Percentiles rank a stretch among this genome's conserved stretches.
Conservation (phyloP, 371 early-diverging fungal species). For the Fennellomyces sp. region DNA sequence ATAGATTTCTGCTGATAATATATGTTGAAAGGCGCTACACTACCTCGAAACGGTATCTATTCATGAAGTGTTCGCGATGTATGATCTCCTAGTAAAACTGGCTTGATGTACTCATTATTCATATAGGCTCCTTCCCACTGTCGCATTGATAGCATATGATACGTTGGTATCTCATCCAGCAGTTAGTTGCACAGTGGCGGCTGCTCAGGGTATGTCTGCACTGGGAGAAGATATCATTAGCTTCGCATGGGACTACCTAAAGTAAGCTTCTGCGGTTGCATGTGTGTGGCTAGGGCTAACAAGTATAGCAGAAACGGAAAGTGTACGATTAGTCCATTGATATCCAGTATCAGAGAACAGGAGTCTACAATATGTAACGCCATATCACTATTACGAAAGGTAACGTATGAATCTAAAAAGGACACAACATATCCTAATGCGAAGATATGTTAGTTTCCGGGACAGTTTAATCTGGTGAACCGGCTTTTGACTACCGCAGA, state of each 20-base stretch:
- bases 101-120: neutral
- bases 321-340: constrained; percentile 39
- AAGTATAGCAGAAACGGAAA: constrained; percentile 36
- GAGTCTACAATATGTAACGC: constrained; percentile 67
- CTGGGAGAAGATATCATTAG: constrained; percentile 48
- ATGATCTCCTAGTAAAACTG: constrained; percentile 13
- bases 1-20: neutral
- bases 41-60: constrained; percentile 74
- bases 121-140: constrained; percentile 67
- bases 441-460: constrained; percentile 57
- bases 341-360: constrained; percentile 54
- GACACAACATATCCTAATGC: neutral
- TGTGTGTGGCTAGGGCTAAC: neutral
- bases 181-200: constrained; percentile 42
- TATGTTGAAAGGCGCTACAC: constrained; percentile 55
- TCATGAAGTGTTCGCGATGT: constrained; percentile 70
- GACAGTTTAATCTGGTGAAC: constrained; percentile 69
- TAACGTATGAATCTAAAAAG: constrained; percentile 16
- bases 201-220: constrained; percentile 42
- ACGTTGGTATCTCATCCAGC: constrained; percentile 70
- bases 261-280: constrained; percentile 23
- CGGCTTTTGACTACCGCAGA: constrained; percentile 50
- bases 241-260: constrained; percentile 60
- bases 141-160: constrained; percentile 78
- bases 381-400: constrained; percentile 67